phyloP scores from a whole-genome alignment of 345 rosid species.

The Lenwebbia sp. region DNA sequence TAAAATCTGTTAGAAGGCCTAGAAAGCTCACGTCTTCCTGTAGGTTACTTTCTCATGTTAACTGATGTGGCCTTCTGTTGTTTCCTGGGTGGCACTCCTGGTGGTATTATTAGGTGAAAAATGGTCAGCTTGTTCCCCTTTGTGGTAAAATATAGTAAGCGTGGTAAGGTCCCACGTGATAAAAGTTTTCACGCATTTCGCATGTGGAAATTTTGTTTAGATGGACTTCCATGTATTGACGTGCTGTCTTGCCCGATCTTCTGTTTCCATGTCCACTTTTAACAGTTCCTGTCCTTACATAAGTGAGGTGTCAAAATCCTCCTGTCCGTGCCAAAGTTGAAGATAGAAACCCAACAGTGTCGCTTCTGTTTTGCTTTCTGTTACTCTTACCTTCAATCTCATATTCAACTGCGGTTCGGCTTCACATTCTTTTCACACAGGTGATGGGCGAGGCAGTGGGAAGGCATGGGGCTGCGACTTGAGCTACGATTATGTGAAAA shows the following conservation, averaged over 20 bases:
- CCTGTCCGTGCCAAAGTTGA: background rate
- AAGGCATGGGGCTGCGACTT: conserved; percentile 91
- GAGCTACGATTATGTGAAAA: conserved; percentile 80
- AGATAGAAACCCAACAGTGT: background rate
- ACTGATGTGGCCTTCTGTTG: background rate
- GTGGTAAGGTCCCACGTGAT: background rate
- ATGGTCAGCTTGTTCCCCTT: background rate
- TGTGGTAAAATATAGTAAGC: background rate
- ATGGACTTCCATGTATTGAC: background rate
- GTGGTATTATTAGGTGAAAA: background rate
- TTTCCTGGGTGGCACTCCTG: background rate
- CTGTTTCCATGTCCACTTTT: background rate
- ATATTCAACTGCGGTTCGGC: background rate
- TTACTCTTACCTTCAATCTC: background rate
- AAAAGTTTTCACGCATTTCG: background rate
- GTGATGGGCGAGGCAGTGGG: conserved; percentile 49
- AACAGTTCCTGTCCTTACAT: background rate
- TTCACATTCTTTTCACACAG: conserved; percentile 12
- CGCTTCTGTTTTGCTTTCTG: background rate
- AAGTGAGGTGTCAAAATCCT: background rate
- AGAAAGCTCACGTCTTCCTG: background rate
- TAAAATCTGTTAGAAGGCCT: background rate
- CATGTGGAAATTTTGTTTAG: background rate
- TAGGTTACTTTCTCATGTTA: background rate
- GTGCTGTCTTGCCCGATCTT: too few relatives aligned